Evolutionary conservation across 495 filamentous ascomycete species (phyloP).

Genomic region (Xylaria acuta): DNA sequence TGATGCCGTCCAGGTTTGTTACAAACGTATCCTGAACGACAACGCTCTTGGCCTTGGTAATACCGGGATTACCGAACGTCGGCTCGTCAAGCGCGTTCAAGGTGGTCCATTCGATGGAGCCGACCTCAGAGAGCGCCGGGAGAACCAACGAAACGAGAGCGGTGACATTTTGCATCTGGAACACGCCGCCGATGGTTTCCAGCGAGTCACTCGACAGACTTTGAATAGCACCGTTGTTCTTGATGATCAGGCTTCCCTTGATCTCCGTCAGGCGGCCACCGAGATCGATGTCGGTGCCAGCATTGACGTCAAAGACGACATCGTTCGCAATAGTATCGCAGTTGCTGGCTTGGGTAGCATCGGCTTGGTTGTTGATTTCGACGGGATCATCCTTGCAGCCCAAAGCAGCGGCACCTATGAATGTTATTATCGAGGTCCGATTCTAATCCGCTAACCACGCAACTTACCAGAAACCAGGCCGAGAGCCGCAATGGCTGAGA

Average conservation of each 20-base stretch:
- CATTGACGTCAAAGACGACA: conserved; percentile 65
- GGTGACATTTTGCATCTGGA: conserved; percentile 70
- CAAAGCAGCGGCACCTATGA: conserved; percentile 42
- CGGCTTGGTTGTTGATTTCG: conserved; percentile 71
- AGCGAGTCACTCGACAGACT: conserved; percentile 57
- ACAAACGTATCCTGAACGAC: conserved; percentile 85
- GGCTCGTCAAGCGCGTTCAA: conserved; percentile 74
- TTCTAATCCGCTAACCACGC: background rate
- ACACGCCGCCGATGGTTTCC: conserved; percentile 61
- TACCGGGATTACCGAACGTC: conserved; percentile 65
- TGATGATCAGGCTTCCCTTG: conserved; percentile 68
- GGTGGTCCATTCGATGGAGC: conserved; percentile 70
- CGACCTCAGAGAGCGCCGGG: conserved; percentile 65
- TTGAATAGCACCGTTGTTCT: conserved; percentile 65
- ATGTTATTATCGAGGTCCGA: conserved; percentile 23
- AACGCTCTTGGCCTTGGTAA: conserved; percentile 69
- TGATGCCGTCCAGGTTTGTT: conserved; percentile 75
- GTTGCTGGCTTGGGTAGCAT: conserved; percentile 68
- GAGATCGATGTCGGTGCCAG: conserved; percentile 59
- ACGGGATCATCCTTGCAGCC: conserved; percentile 51
- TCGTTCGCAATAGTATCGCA: conserved; percentile 76
- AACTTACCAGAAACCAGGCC: conserved; percentile 65
- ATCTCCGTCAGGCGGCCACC: conserved; percentile 60
- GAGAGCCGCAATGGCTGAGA: conserved; percentile 76
- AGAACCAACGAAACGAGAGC: conserved; percentile 69